Conservation (phyloP, 768 basidiomycete genomes). For the Sistotremastrum suecicum region DNA sequence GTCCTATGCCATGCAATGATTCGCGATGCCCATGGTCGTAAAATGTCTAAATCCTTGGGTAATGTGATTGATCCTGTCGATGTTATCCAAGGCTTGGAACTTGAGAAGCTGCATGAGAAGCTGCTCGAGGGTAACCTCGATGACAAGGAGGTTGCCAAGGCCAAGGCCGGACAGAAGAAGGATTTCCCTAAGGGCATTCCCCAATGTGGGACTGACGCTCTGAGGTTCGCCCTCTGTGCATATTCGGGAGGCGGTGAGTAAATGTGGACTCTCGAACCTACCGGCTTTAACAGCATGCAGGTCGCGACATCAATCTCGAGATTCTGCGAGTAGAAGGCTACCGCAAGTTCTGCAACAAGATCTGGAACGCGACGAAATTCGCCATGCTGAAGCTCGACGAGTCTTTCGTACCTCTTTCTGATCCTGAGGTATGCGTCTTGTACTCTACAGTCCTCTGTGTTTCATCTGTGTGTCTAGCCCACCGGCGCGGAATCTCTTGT, state of each 20-base stretch:
- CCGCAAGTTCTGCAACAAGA: constrained; percentile 99
- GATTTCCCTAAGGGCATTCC: constrained; percentile 99
- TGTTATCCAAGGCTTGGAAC: constrained; percentile 71
- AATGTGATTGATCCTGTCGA: constrained; percentile 97
- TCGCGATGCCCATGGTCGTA: constrained; percentile 94
- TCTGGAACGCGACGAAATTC: constrained; percentile 98
- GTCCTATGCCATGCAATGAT: constrained; percentile 98
- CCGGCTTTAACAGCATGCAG: constrained; percentile 22
- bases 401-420: constrained; percentile 59
- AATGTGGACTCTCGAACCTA: background rate
- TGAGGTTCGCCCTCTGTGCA: constrained; percentile 89
- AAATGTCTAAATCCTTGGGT: constrained; percentile 97
- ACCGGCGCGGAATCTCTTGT: constrained; percentile 85
- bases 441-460: background rate
- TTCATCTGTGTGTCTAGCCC: constrained; percentile 31
- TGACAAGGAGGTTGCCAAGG: constrained; percentile 83
- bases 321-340: constrained; percentile 95
- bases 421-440: constrained; percentile 40
- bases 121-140: constrained; percentile 86
- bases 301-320: constrained; percentile 94
- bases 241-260: constrained; percentile 76
- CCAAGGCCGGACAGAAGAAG: constrained; percentile 92
- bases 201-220: constrained; percentile 93
- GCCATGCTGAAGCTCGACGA: constrained; percentile 96
- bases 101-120: constrained; percentile 75